Conservation (phyloP, 176 grass and related monocot genomes). For the Poa pratensis region DNA sequence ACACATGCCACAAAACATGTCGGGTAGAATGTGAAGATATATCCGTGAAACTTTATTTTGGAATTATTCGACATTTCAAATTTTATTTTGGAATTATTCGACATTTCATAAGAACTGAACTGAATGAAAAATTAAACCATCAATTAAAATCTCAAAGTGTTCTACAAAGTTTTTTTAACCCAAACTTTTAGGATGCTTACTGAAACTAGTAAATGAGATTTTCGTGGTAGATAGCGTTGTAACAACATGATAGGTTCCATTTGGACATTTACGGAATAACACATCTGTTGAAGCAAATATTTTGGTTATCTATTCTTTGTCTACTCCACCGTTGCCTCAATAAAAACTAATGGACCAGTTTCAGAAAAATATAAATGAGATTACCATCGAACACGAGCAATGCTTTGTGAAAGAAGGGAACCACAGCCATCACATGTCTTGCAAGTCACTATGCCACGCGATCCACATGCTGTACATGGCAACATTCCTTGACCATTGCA, state of each 20-base stretch:
- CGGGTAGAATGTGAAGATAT: too few species aligned
- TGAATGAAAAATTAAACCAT: conserved; percentile 26
- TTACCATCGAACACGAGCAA: conserved; percentile 86
- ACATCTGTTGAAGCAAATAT: background rate
- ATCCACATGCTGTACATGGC: conserved; percentile 74
- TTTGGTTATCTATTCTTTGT: conserved; percentile 7
- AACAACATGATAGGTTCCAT: conserved; percentile 28
- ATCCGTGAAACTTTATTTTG: too few species aligned
- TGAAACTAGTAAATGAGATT: conserved; percentile 1
- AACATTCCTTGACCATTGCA: conserved; percentile 83
- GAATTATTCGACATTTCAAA: too few species aligned
- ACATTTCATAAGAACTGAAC: background rate
- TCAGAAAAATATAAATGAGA: conserved; percentile 20
- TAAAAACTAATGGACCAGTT: background rate
- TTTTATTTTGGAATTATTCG: too few species aligned
- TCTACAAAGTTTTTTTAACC: background rate
- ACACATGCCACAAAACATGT: too few species aligned
- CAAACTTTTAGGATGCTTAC: background rate
- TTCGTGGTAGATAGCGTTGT: conserved; percentile 31
- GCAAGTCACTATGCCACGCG: conserved; percentile 76
- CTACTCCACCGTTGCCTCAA: background rate
- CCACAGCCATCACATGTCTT: conserved; percentile 74
- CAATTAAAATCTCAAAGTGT: background rate
- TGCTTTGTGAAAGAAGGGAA: conserved; percentile 67
- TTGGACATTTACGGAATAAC: conserved; percentile 14